phyloP scores from a whole-genome alignment of 179 eudicot species.

The Amaranthus tricolor region DNA sequence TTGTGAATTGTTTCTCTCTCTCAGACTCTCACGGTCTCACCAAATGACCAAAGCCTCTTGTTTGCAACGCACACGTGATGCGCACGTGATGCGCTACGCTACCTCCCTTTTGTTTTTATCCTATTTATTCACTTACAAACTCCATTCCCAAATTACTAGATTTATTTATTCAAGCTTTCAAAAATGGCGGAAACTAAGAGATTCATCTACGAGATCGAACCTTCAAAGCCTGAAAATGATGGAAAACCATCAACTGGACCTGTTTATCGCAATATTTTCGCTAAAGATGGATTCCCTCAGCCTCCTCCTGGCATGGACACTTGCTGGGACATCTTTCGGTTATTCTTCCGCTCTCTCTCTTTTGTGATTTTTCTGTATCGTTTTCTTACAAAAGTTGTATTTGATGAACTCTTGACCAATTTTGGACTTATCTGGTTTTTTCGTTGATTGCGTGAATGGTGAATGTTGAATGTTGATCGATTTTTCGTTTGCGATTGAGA shows the following conservation, averaged over 20 bases:
- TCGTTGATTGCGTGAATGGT: not conserved
- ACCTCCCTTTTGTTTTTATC: no score
- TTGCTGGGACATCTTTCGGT: conserved; percentile 96
- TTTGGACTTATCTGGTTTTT: no score
- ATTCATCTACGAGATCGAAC: conserved; percentile 66
- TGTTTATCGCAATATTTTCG: conserved; percentile 67
- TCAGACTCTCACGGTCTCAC: no score
- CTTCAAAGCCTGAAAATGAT: conserved; percentile 40
- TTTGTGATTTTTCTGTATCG: not conserved
- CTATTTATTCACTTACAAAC: no score
- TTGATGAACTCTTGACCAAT: no score
- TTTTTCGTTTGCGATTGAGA: not conserved
- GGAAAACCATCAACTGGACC: conserved; percentile 72
- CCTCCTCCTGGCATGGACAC: conserved; percentile 52
- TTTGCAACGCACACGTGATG: no score
- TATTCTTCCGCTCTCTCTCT: not conserved
- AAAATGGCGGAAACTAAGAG: conserved; percentile 39
- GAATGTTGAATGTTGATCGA: not conserved
- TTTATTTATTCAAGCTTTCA: not conserved
- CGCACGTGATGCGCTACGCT: no score
- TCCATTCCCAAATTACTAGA: no score
- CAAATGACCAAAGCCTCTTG: no score
- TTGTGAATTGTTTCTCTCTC: no score
- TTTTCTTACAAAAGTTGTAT: not conserved
- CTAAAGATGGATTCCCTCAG: conserved; percentile 67